Evolutionary conservation across 1,284 basidiomycete species (phyloP), one percentile per base, ranked within the genome.

Genomic region (Cutaneotrichosporon sp.): DNA sequence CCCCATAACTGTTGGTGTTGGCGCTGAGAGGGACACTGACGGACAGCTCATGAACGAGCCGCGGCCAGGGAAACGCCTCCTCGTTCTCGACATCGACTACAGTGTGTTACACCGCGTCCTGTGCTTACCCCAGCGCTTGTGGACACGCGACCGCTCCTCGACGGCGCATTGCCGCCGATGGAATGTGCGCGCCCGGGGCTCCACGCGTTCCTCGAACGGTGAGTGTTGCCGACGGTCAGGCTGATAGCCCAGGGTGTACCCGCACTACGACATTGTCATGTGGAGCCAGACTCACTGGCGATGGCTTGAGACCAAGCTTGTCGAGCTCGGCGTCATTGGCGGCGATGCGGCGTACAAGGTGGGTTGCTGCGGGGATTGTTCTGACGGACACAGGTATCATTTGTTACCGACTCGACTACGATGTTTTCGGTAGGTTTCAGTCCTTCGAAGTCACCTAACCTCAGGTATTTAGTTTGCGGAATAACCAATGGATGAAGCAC

Each of bases 21-120:
- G 10, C 26, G 10, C 26, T n/a, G n/a, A n/a, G n/a, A n/a, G n/a
- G n/a, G 26, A 7, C 10, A 10, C 26, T 30, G 26, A 30, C 26
- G 26, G 1, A 0, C 44, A 88, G 67, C 74, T 90, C 49, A 90
- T 92, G 62, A 81, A 85, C 70, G 84, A 85, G 13, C 77, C 88
- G 18, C 78, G 88, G 40, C 78, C 80, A 56, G 87, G 86, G 13
- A 92, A 90, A 70, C 84, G 83, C 52, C 74, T 92, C 5, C 79
- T 92, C 22, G 89, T 92, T 0, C 78, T 92, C 4, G 90, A 94
- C 70, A 83, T 94, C 46, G 90, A 94, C 72, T 92, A 92, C 63
- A 91, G 87, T 86, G 52, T 55, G 79, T 60, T 8, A 4, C 21
- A 10, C 26, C 10, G 26, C 14, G 41, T 22, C 38, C 13, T 9